Evolutionary conservation across 2,329 filamentous ascomycete genomes (phyloP).

Genomic region (Penicillium sp.): DNA sequence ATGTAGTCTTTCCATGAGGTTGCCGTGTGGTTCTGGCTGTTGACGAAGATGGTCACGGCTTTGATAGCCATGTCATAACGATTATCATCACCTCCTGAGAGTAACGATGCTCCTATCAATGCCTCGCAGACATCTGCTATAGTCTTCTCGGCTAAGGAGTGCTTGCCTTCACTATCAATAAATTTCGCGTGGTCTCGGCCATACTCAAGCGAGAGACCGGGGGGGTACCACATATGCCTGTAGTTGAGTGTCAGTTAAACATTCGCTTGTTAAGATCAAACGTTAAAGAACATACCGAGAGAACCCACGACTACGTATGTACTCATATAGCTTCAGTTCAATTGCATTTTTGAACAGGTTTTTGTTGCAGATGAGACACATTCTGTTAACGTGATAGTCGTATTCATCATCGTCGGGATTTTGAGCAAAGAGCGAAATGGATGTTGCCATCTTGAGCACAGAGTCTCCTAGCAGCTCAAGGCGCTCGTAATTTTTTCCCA

Average conservation of each 20-base stretch:
- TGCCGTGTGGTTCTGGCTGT: constrained; percentile 61
- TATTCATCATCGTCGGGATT: constrained; percentile 73
- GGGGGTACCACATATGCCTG: constrained; percentile 77
- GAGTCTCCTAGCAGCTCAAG: constrained; percentile 88
- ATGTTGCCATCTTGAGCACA: constrained; percentile 91
- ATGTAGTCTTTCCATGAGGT: constrained; percentile 64
- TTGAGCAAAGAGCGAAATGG: constrained; percentile 71
- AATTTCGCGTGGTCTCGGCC: constrained; percentile 57
- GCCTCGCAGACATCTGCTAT: constrained; percentile 93
- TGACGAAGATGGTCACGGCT: constrained; percentile 54
- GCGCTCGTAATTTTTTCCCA: constrained; percentile 91
- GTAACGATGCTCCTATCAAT: constrained; percentile 74
- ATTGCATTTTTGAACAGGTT: constrained; percentile 74
- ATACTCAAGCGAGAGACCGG: constrained; percentile 61
- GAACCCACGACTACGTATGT: constrained; percentile 74
- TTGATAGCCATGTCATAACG: constrained; percentile 54
- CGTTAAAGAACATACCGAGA: constrained; percentile 47
- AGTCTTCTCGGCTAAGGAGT: constrained; percentile 73
- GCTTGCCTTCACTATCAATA: constrained; percentile 39
- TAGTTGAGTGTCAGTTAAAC: constrained; percentile 8
- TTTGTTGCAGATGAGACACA: constrained; percentile 82
- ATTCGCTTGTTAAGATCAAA: not conserved
- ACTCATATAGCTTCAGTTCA: constrained; percentile 58
- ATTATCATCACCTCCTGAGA: constrained; percentile 43
- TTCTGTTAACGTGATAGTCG: constrained; percentile 79